phyloP scores from a whole-genome alignment of 2,329 filamentous ascomycete genomes.

The Monilinia aucupariae region DNA sequence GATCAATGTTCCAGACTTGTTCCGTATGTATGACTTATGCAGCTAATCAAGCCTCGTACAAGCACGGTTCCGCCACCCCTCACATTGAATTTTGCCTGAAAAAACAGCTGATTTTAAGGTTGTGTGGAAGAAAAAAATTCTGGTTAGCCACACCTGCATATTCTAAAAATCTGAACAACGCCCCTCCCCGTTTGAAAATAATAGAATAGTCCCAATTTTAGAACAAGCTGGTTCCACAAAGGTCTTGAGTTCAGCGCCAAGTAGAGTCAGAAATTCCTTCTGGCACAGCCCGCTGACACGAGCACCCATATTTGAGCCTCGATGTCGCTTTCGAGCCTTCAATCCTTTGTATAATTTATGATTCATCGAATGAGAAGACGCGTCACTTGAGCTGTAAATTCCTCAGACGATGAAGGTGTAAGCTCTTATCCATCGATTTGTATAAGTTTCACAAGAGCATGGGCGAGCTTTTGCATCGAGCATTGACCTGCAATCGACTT shows the following conservation, averaged over 20 bases:
- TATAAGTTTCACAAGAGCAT: neutral
- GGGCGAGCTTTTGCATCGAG: neutral
- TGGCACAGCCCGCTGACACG: neutral
- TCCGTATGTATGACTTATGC: neutral
- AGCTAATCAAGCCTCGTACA: neutral
- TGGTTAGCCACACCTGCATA: neutral
- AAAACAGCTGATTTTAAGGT: neutral
- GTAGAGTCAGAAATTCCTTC: neutral
- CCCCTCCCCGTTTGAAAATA: neutral
- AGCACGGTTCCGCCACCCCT: neutral
- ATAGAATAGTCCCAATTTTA: neutral
- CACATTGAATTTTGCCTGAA: neutral
- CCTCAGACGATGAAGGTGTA: neutral
- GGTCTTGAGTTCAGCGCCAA: neutral
- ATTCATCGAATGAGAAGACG: neutral
- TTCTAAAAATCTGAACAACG: neutral
- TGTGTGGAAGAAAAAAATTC: neutral
- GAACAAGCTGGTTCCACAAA: neutral
- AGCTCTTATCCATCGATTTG: neutral
- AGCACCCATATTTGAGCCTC: neutral
- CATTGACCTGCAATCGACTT: neutral
- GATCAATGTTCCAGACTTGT: neutral
- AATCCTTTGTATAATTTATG: neutral
- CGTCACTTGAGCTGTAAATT: neutral
- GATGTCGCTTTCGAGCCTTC: neutral